Conservation (phyloP, 257 asterid genomes). For the Salvia rosmarinus region DNA sequence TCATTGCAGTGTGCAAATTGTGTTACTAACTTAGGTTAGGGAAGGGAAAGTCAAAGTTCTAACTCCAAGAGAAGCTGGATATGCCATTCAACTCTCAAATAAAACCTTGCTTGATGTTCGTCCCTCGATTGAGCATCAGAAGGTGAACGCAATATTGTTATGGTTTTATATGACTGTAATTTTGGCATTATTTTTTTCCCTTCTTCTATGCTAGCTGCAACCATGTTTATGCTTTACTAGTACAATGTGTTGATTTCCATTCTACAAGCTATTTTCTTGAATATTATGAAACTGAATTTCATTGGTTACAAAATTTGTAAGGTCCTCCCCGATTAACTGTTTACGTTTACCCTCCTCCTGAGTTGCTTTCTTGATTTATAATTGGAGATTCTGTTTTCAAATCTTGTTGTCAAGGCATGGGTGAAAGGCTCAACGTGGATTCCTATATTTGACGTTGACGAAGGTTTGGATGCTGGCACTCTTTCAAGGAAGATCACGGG, state of each 20-base stretch:
- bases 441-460: slow-evolving; percentile 86
- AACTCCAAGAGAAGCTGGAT: slow-evolving; percentile 96
- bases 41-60: slow-evolving; percentile 88
- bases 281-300: background rate
- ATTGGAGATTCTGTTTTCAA: slow-evolving; percentile 29
- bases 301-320: background rate
- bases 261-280: background rate
- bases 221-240: background rate
- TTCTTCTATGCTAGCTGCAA: background rate
- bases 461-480: slow-evolving; percentile 60
- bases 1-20: slow-evolving; percentile 21
- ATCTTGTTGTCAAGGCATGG: slow-evolving; percentile 74
- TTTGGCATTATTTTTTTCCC: background rate
- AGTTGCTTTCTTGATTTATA: slow-evolving; percentile 17
- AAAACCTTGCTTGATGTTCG: slow-evolving; percentile 91
- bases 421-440: slow-evolving; percentile 89
- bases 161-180: background rate
- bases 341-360: background rate
- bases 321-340: slow-evolving; percentile 1
- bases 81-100: slow-evolving; percentile 83
- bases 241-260: background rate
- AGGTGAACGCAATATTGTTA: slow-evolving; percentile 48
- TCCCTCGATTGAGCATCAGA: slow-evolving; percentile 74
- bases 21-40: slow-evolving; percentile 55
- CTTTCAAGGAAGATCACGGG: slow-evolving; percentile 72